Evolutionary conservation across 2,329 filamentous ascomycete species (phyloP), one percentile per base, ranked within the genome.

Genomic region (Sporothrix variecibatus): DNA sequence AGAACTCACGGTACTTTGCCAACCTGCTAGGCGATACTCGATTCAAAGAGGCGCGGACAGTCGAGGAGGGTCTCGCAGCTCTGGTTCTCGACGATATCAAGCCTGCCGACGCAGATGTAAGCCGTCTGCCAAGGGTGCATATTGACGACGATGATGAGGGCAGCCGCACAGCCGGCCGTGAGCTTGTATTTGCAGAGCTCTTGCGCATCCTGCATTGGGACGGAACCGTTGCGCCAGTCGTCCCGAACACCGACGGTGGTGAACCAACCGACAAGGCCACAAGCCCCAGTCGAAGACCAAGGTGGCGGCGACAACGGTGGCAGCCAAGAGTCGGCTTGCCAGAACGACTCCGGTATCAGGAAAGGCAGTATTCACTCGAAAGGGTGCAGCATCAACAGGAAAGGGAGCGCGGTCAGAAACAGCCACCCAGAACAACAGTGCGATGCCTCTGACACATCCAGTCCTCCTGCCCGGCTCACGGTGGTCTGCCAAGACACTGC

Each of bases 141-240:
- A 91, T 94, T 78, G 83, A 86, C 1, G 90, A 94, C 78, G 88
- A 94, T 75, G 92, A 93, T 75, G 87, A 90, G 75, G 91, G 91
- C 28, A 92, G 91, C 69, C 87, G 86, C 46, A 83, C 85, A 1
- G 86, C 88, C 12, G 86, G 87, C 8, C 87, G 92, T 46, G 90
- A 91, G 76, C 83, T 83, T 7, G 85, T 89, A n/a, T 89, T 93
- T 76, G 87, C 86, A 68, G 92, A 94, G 79, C 88, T 94, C 77
- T 82, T 94, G 31, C 84, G 87, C 23, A 88, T 93, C 23, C 83
- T 94, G 23, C 92, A 94, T 79, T 86, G 86, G 28, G 82, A 83
- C 67, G 86, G 88, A 26, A 51, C 51, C 15, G 46, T 74, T 26
- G 73, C 58, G 26, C 60, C 53, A 1, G 62, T 72, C 3, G 28